Evolutionary conservation across 2,329 filamentous ascomycete genomes (phyloP), one percentile per base, ranked within the genome.

Genomic region (Beauveria scarabaeidicola): DNA sequence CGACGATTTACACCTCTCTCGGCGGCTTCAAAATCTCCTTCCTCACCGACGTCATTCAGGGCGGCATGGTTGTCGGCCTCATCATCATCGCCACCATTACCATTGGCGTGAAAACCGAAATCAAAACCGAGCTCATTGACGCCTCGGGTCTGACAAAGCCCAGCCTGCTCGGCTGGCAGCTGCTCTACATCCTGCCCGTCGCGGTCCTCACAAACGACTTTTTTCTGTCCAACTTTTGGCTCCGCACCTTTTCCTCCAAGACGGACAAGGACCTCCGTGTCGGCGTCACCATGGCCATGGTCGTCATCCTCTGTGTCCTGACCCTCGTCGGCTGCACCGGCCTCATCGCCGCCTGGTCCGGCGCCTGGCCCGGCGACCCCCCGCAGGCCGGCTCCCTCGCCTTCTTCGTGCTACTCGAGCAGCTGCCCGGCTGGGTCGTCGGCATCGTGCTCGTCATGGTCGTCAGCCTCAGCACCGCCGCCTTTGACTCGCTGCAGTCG

Each of bases 21-120:
- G 90, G 90, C 58, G 90, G 90, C 3, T 94, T 94, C 79, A 84
- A 83, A 62, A 89, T 94, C 62, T 93, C 89, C 1, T 93, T 94
- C 73, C 74, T 92, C 58, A 94, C 90, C 9, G 90, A 94, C 73
- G 89, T 89, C 68, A 80, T 93, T 61, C 90, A 94, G 70, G 90
- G 89, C 58, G 81, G 75, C 56, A 90, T 94, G 87, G 88, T 94
- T 1, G 72, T 91, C 17, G 79, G 83, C 17, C 81, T 94, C 5
- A 85, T 94, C 68, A 75, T 92, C 68, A 82, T 94, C 64, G 89
- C 87, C 50, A 83, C 88, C 59, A 87, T 93, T 67, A 83, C 88
- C n/a, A 83, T 94, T 54, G 90, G 89, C 41, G 86, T 83, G 43
- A 84, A 90, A 72, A 88, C 87, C 5, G 75, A 90, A 32, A 88